Conservation (phyloP, 257 asterid genomes). For the Rubia yunnanensis region DNA sequence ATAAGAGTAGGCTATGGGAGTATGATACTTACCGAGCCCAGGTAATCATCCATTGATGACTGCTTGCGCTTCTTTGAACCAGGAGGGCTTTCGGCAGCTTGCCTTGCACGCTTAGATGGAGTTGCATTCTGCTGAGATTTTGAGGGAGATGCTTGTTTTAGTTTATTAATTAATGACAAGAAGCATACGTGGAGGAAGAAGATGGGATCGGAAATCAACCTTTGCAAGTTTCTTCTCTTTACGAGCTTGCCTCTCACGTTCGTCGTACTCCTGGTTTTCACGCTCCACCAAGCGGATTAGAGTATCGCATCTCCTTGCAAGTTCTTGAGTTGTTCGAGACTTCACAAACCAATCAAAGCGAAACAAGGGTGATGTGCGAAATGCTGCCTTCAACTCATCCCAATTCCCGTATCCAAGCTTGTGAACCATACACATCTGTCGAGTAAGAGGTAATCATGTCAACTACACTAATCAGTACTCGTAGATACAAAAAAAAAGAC, state of each 20-base stretch:
- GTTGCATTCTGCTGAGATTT: slow-evolving; percentile 36
- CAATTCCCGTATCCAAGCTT: slow-evolving; percentile 98
- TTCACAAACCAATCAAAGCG: slow-evolving; percentile 99
- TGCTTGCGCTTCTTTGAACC: slow-evolving; percentile 69
- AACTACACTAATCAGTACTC: background rate
- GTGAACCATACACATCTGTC: slow-evolving; percentile 94
- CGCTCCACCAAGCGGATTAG: slow-evolving; percentile 85
- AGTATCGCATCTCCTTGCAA: slow-evolving; percentile 97
- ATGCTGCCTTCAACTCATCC: slow-evolving; percentile 97
- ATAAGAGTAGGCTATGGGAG: background rate
- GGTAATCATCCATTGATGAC: slow-evolving; percentile 60
- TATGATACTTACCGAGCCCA: slow-evolving; percentile 44
- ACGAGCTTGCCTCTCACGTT: slow-evolving; percentile 96
- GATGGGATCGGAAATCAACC: slow-evolving; percentile 25
- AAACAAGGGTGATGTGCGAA: slow-evolving; percentile 88
- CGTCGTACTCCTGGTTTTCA: slow-evolving; percentile 94
- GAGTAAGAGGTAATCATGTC: slow-evolving; percentile 1
- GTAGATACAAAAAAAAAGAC: background rate
- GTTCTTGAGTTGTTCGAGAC: slow-evolving; percentile 96
- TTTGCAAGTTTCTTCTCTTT: slow-evolving; percentile 90
- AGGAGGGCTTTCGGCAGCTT: slow-evolving; percentile 78
- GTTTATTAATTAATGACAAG: background rate
- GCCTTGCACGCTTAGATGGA: slow-evolving; percentile 76
- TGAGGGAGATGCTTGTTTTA: background rate
- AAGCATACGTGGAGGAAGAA: background rate